Evolutionary conservation across 1,284 basidiomycete species (phyloP), one percentile per base, ranked within the genome.

Genomic region (Pseudozyma flocculosa): DNA sequence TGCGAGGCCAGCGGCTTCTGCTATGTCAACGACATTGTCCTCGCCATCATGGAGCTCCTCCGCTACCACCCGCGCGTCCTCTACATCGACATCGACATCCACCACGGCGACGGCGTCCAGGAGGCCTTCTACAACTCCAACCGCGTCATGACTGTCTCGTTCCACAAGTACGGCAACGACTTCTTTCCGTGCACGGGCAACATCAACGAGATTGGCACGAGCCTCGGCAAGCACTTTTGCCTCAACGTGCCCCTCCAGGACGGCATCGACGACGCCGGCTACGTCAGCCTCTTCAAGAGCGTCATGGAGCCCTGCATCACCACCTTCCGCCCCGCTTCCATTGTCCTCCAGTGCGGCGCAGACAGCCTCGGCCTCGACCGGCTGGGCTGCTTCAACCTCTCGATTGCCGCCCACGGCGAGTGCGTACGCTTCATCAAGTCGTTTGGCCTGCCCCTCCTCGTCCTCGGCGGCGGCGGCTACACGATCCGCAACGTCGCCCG

Each of bases 81-180:
- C 22, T 98, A 98, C 79, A 89, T 98, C 76, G 94, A 98, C 79
- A 94, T 97, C 50, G 94, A 98, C 79, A 92, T 92, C 48, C 94
- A 97, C 78, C 94, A 98, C 73, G 94, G 94, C 9, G 95, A 98
- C 75, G 95, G 94, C n/a, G 94, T 98, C 22, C 94, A 98, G 73
- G 94, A 98, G 78, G 95, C 95, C 0, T 99, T 99, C 79, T 99
- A 96, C 80, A 88, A 93, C 70, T 90, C 92, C 34, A 94, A 98
- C 72, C 87, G 95, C 21, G 94, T 99, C 54, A 88, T 97, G 85
- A 98, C 95, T 0, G 90, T 96, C 19, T 97, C 94, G 0, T 98
- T 99, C 80, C 94, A 99, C 83, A 98, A 98, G 80, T 99, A 96
- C 81, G 93, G 90, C 2, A 91, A 91, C 59, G 92, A 96, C 75